phyloP scores from a whole-genome alignment of 2,329 filamentous ascomycete species.

The Neonectria coccinea region DNA sequence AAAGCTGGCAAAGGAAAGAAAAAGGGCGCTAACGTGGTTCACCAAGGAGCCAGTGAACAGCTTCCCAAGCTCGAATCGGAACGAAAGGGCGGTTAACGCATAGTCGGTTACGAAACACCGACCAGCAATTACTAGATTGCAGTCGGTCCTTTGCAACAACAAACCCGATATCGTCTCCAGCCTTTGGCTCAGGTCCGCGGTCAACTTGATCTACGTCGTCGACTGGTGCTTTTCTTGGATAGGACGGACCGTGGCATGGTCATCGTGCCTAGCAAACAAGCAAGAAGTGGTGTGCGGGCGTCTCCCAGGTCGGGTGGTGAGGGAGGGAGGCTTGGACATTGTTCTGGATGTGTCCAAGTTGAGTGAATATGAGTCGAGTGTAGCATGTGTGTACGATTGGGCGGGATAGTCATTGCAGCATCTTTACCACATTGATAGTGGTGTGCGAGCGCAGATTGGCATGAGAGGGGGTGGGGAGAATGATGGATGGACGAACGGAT shows the following conservation, averaged over 20 bases:
- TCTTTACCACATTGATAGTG: slow-evolving; percentile 35
- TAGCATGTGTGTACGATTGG: slow-evolving; percentile 44
- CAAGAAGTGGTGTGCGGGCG: slow-evolving; percentile 23
- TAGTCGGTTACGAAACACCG: slow-evolving; percentile 7
- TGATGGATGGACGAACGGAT: slow-evolving; percentile 29
- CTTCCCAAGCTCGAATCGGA: slow-evolving; percentile 69
- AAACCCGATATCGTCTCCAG: not conserved
- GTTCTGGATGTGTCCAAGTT: slow-evolving; percentile 42
- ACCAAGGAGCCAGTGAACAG: slow-evolving; percentile 60
- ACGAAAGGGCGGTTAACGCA: slow-evolving; percentile 70
- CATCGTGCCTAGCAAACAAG: slow-evolving; percentile 24
- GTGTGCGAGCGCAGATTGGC: slow-evolving; percentile 41
- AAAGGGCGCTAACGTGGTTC: slow-evolving; percentile 55
- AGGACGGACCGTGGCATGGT: slow-evolving; percentile 28
- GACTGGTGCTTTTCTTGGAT: slow-evolving; percentile 42
- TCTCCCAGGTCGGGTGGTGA: slow-evolving; percentile 23
- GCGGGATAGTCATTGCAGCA: slow-evolving; percentile 33
- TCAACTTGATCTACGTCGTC: slow-evolving; percentile 30
- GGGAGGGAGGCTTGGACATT: slow-evolving; percentile 40
- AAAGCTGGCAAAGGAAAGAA: slow-evolving; percentile 66
- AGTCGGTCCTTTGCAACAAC: not conserved
- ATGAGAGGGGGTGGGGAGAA: slow-evolving; percentile 20
- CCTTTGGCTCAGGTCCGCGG: slow-evolving; percentile 5
- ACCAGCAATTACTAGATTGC: not conserved
- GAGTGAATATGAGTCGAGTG: slow-evolving; percentile 31